phyloP scores from a whole-genome alignment of 345 rosid genomes.

The Reutealis trisperma region DNA sequence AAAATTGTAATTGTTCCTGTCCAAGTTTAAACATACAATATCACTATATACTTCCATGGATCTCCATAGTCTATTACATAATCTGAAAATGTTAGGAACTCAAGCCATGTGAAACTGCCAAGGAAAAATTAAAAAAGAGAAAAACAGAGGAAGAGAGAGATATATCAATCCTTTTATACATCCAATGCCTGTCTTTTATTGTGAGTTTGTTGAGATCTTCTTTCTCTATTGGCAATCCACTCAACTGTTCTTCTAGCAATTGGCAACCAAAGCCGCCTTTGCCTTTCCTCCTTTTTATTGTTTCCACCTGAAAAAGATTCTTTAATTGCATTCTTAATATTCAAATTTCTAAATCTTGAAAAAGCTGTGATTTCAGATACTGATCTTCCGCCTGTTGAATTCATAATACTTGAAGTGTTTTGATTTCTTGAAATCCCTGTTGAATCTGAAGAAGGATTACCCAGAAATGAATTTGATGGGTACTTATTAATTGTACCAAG shows the following conservation, averaged over 20 bases:
- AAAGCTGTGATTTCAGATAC: constrained; percentile 73
- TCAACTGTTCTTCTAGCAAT: constrained; percentile 73
- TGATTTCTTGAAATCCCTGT: constrained; percentile 8
- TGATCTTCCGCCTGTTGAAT: constrained; percentile 54
- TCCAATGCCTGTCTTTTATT: constrained; percentile 27
- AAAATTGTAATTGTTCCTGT: not conserved
- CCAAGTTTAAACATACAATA: not conserved
- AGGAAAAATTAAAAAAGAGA: not conserved
- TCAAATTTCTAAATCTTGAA: constrained; percentile 47
- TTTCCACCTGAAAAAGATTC: constrained; percentile 29
- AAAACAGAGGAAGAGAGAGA: not conserved
- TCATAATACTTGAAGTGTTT: constrained; percentile 28
- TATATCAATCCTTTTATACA: constrained; percentile 30
- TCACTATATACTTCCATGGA: not conserved
- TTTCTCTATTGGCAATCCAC: constrained; percentile 75
- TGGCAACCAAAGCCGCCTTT: constrained; percentile 65
- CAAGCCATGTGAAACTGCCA: not conserved
- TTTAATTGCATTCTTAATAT: constrained; percentile 25
- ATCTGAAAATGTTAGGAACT: not conserved
- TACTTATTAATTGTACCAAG: constrained; percentile 31
- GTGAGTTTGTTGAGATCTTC: constrained; percentile 31
- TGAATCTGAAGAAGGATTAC: constrained; percentile 31
- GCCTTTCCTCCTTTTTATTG: constrained; percentile 40
- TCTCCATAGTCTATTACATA: too few species aligned
- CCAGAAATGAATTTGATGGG: constrained; percentile 6